Base-by-base conservation (phyloP, 2,329 filamentous ascomycete genomes). In the Aspergillus tamarii region DNA sequence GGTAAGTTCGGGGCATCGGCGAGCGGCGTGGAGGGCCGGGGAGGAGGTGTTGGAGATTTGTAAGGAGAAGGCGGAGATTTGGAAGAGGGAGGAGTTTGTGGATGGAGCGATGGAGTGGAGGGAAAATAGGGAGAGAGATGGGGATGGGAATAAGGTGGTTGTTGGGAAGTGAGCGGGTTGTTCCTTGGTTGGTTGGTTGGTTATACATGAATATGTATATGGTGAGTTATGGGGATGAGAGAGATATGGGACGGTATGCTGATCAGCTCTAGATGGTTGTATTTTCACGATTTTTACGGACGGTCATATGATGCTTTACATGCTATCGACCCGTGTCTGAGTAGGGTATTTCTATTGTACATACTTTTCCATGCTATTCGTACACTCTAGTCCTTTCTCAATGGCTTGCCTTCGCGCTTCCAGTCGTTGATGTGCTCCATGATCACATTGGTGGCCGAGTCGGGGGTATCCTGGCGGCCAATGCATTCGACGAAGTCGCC, bases 401-500 rank as follows among this genome's bases (percentile, higher is more conserved):
- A 74, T 32, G 82, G 83, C 70, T 78, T 82, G 21, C 78, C 78
- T 62, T 81, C 79, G 57, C 85, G 84, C 74, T 84, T 86, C 89
- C 89, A 92, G 75, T 92, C 90, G 55, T 89, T 90, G 76, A 98
- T 90, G 79, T 99, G 95, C 66, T 91, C 89, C 64, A 90, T 79
- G 61, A 99, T 97, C 63, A 97, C 83, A 80, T 89, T 89, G 8
- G 94, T 91, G 1, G 90, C 95, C 73, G 92, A 87, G 66, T 95
- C 90, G 1, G 94, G 92, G 48, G 92, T 96, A 80, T 98, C 94
- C 81, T 99, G 95, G 66, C 95, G 85, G 21, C 95, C 95, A 74
- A 99, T 89, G 14, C 94, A 96, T 83, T 99, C 96, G 32, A 99
- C 94, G 78, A 99, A 99, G 78, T 99, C 94, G 23, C 94, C 94